Conservation (phyloP, 2,329 filamentous ascomycete species). For the Cryphonectria parasitica region DNA sequence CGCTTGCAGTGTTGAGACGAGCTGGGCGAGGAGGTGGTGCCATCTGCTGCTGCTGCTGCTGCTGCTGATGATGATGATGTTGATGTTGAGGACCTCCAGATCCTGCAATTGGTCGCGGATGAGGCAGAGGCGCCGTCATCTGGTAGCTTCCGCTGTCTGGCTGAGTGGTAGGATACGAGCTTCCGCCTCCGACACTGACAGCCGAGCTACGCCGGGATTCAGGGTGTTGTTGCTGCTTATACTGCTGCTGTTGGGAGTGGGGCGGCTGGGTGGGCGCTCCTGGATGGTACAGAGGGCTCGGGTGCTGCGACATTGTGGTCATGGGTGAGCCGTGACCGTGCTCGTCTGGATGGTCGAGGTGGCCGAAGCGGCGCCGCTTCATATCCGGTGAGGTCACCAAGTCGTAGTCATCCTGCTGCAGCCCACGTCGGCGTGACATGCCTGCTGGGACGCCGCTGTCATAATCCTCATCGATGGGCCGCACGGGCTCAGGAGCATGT, state of each 20-base stretch:
- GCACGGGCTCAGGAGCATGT: slow-evolving; percentile 24
- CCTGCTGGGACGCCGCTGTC: slow-evolving; percentile 11
- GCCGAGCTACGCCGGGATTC: slow-evolving; percentile 21
- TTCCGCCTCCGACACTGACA: slow-evolving; percentile 20
- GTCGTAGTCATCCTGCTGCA: slow-evolving; percentile 31
- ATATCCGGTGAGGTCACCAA: slow-evolving; percentile 41
- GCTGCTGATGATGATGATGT: slow-evolving; percentile 1
- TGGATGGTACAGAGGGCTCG: slow-evolving; percentile 6
- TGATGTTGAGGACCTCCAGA: slow-evolving; percentile 9
- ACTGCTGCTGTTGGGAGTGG: slow-evolving; percentile 19
- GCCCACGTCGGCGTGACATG: slow-evolving; percentile 23
- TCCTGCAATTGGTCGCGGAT: slow-evolving; percentile 20
- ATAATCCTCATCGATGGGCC: slow-evolving; percentile 25
- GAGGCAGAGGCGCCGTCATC: slow-evolving; percentile 21
- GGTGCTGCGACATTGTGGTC: slow-evolving; percentile 17
- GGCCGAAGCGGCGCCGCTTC: slow-evolving; percentile 41
- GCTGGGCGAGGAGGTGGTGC: slow-evolving; percentile 57
- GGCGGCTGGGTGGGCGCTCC: slow-evolving; percentile 1
- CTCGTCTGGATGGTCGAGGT: slow-evolving; percentile 35
- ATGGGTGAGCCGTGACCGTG: slow-evolving; percentile 7
- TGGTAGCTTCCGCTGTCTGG: slow-evolving; percentile 34
- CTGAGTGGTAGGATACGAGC: background rate
- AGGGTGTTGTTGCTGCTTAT: slow-evolving; percentile 21
- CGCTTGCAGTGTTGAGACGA: slow-evolving; percentile 39
- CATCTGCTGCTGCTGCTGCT: slow-evolving; percentile 42